phyloP scores from a whole-genome alignment of 805 yeast genomes.

The Starmerella davenportii region DNA sequence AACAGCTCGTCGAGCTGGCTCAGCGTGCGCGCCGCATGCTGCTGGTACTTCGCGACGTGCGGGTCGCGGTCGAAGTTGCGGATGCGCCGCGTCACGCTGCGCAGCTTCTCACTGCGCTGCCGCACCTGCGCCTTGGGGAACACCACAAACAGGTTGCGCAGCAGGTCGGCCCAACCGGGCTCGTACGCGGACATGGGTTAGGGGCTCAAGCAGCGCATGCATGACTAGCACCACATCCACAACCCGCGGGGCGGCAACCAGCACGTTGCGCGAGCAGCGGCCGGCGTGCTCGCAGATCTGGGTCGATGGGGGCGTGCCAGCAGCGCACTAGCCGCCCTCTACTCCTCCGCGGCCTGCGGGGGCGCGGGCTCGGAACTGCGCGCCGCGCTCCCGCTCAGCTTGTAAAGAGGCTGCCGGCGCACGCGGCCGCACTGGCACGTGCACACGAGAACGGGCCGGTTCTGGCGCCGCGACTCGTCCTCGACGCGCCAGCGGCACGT shows the following conservation, averaged over 20 bases:
- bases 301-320: no score
- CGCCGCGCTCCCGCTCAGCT: no score
- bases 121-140: constrained; percentile 8
- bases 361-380: no score
- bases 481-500: constrained; percentile 27
- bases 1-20: constrained; percentile 19
- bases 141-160: constrained; percentile 21
- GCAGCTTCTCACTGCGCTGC: constrained; percentile 5
- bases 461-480: constrained; percentile 26
- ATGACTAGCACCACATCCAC: no score
- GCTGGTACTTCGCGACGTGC: constrained; percentile 19
- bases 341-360: no score
- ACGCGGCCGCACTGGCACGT: constrained; percentile 14
- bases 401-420: constrained; percentile 1
- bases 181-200: constrained; percentile 15
- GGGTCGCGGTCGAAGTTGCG: constrained; percentile 9
- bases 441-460: constrained; percentile 9
- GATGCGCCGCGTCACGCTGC: constrained; percentile 4
- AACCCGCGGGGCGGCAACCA: no score
- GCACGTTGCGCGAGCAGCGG: no score
- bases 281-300: no score
- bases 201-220: no score
- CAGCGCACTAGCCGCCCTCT: no score
- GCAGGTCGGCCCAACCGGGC: constrained; percentile 21
- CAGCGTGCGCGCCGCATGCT: constrained; percentile 17